Percentiles rank a stretch among this genome's conserved stretches.
phyloP scores from a whole-genome alignment of 2,329 filamentous ascomycete genomes.

The Beauveria brongniartii region DNA sequence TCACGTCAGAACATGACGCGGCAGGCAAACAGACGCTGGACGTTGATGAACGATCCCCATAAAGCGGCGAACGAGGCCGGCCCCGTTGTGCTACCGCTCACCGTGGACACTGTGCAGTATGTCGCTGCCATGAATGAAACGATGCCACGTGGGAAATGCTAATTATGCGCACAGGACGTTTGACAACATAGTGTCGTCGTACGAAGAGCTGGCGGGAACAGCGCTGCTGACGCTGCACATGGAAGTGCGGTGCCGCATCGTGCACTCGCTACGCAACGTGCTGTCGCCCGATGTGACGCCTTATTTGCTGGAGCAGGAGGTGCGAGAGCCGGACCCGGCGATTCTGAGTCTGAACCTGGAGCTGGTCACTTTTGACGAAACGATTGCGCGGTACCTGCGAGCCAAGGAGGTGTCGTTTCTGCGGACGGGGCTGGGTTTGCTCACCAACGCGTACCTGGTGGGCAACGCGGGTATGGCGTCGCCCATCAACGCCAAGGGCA shows the following conservation, averaged over 20 bases:
- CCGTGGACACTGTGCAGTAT: conserved; percentile 72
- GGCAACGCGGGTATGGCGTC: conserved; percentile 61
- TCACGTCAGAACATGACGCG: conserved; percentile 45
- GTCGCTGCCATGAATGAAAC: conserved; percentile 23
- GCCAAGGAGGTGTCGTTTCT: conserved; percentile 66
- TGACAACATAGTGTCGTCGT: conserved; percentile 76
- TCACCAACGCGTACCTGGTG: conserved; percentile 75
- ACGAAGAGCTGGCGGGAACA: conserved; percentile 69
- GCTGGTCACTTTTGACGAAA: conserved; percentile 82
- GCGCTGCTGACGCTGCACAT: conserved; percentile 81
- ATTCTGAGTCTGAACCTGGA: conserved; percentile 79
- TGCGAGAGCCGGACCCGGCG: conserved; percentile 68
- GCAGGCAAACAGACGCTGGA: conserved; percentile 70
- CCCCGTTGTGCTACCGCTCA: conserved; percentile 79
- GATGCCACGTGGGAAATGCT: neutral
- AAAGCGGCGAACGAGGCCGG: conserved; percentile 52
- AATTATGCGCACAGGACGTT: conserved; percentile 54
- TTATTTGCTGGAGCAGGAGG: conserved; percentile 61
- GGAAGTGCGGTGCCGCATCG: conserved; percentile 77
- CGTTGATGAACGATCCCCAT: conserved; percentile 59
- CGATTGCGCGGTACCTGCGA: conserved; percentile 64
- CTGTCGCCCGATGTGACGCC: conserved; percentile 53
- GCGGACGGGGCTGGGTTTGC: conserved; percentile 62
- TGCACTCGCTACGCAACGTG: conserved; percentile 64
- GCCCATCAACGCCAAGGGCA: conserved; percentile 78